Percentiles rank a stretch among this genome's conserved stretches.
These are phyloP conservation scores for Polyplosphaeria fusca DNA, from an alignment of 495 filamentous ascomycete genomes.

Conservation along the genomic window DNA sequence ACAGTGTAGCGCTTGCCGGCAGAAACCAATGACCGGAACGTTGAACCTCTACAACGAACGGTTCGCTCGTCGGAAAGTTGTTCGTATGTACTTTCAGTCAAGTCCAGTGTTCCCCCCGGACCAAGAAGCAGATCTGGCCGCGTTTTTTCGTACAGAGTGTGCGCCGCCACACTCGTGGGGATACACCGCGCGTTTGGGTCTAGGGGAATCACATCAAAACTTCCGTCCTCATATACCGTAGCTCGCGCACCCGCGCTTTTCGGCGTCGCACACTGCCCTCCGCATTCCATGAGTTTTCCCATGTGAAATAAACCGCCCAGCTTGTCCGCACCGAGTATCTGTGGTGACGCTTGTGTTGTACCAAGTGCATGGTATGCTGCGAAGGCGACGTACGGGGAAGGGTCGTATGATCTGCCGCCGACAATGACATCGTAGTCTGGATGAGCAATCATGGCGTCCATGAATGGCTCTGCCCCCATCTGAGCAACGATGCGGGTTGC, in stretches of 20 bases:
- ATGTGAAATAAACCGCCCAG: slow-evolving; percentile 47
- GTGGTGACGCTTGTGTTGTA: not conserved
- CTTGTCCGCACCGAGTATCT: not conserved
- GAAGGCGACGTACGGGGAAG: slow-evolving; percentile 49
- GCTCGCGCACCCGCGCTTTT: slow-evolving; percentile 44
- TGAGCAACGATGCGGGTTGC: slow-evolving; percentile 33
- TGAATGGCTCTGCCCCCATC: slow-evolving; percentile 35
- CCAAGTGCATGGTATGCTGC: slow-evolving; percentile 34
- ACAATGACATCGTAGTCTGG: slow-evolving; percentile 47
- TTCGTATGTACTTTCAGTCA: slow-evolving; percentile 38
- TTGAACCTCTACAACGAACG: slow-evolving; percentile 42
- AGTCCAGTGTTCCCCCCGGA: slow-evolving; percentile 47
- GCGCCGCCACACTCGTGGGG: slow-evolving; percentile 47
- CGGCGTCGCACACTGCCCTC: slow-evolving; percentile 47
- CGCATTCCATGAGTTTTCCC: slow-evolving; percentile 56
- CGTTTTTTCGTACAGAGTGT: slow-evolving; percentile 53
- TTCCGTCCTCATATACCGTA: slow-evolving; percentile 41
- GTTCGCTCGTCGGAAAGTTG: slow-evolving; percentile 43
- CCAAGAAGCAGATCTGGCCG: slow-evolving; percentile 48
- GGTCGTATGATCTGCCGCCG: slow-evolving; percentile 52
- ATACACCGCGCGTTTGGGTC: slow-evolving; percentile 42
- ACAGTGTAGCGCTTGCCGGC: slow-evolving; percentile 40
- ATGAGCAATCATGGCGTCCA: slow-evolving; percentile 42
- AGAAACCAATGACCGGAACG: slow-evolving; percentile 35
- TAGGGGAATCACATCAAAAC: slow-evolving; percentile 47